Evolutionary conservation across 768 basidiomycete species (phyloP), one percentile per base, ranked within the genome.

Genomic region (Phylloporus sp.): DNA sequence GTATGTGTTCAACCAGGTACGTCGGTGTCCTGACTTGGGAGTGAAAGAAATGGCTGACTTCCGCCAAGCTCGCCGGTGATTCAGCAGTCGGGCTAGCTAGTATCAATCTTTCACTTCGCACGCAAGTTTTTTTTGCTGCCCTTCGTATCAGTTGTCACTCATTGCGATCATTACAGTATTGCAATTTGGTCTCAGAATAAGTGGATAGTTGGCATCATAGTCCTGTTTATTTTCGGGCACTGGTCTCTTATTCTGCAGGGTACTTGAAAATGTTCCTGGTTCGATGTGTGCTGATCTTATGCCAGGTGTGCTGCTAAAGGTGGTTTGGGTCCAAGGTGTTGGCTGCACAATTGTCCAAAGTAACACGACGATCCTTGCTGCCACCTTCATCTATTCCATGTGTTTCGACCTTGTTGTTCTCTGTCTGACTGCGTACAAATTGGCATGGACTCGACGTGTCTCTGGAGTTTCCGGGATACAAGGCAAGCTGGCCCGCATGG

Each of bases 361-460:
- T 7, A 77, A 82, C 59, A 86, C 79, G 61, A 78, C 62, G 9
- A 65, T 85, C 42, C 73, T 86, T 26, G 80, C 82, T 5, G 79
- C 81, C 3, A 81, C 81, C 4, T 87, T 86, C 63, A 81, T 86
- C 26, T 87, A 87, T 55, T 80, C 84, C 24, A 88, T 87, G 86
- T 70, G 71, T 57, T 85, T 87, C 58, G 86, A 87, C 59, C 66
- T 84, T 18, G 48, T 75, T 23, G 81, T 86, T 31, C 71, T 86
- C 36, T 49, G 69, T 21, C 64, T 87, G 53, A 84, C 77, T 29
- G 76, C 73, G 11, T 79, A 76, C 64, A 86, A 82, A 58, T 73
- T 87, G 20, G 64, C 63, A 14, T 64, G 62, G 65, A 48, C 49
- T 9, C 50, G 43, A 28, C 54, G 49, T 11, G 13, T 49, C 22